phyloP scores from a whole-genome alignment of 176 grass and related monocot species.

The Carex pumila region DNA sequence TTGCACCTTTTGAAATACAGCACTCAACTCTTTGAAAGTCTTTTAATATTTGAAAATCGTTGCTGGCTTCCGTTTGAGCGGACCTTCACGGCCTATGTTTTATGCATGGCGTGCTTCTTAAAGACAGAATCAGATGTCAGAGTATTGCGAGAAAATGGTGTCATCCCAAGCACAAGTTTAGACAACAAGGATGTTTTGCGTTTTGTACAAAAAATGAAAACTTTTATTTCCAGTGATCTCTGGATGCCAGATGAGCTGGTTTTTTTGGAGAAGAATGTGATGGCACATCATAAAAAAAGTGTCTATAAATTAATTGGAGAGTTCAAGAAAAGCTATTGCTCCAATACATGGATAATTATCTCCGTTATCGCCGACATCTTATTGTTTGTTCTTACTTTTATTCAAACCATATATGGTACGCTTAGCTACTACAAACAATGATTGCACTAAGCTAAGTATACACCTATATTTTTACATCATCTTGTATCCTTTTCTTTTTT shows the following conservation, averaged over 20 bases:
- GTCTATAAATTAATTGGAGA: neutral
- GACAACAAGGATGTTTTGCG: neutral
- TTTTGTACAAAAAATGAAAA: neutral
- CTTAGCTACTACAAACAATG: neutral
- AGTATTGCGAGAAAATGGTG: neutral
- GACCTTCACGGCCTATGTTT: neutral
- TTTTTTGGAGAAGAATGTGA: neutral
- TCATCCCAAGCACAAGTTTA: neutral
- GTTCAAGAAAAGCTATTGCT: neutral
- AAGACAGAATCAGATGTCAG: neutral
- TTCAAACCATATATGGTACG: neutral
- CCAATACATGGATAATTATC: neutral
- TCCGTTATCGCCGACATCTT: neutral
- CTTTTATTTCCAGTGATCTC: neutral
- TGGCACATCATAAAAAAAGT: neutral
- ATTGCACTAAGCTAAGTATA: too few species aligned
- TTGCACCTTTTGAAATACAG: neutral
- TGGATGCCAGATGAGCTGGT: neutral
- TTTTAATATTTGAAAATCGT: neutral
- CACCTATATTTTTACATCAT: too few species aligned
- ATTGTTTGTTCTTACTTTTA: neutral
- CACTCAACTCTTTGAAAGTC: neutral
- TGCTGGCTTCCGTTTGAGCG: neutral
- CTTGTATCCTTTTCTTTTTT: too few species aligned
- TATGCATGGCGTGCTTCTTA: neutral